These are phyloP conservation scores for Omphalea diandra DNA, from an alignment of 441 rosid species.

Conservation along the genomic window DNA sequence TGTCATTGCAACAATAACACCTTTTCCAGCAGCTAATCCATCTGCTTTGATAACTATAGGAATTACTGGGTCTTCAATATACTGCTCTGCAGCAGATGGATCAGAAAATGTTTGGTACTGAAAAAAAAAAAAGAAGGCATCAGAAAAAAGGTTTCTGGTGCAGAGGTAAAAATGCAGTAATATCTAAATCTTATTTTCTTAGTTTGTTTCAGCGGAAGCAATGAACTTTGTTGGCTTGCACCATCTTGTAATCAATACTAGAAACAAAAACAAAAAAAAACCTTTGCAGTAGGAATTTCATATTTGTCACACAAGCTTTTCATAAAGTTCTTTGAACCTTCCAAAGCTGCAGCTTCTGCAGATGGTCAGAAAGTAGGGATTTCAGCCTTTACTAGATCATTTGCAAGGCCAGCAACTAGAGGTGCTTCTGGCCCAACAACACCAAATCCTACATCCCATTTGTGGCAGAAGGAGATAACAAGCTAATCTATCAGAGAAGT, in stretches of 20 bases:
- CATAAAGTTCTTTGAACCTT: too few species aligned
- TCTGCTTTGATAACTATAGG: constrained; percentile 91
- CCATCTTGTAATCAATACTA: neutral
- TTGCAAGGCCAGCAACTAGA: constrained; percentile 80
- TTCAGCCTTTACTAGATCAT: constrained; percentile 60
- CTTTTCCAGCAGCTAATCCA: too few species aligned
- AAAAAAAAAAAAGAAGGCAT: constrained; percentile 13
- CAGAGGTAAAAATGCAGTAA: too few species aligned
- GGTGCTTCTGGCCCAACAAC: constrained; percentile 94
- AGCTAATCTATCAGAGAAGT: constrained; percentile 60
- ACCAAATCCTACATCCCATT: constrained; percentile 69
- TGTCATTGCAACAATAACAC: too few species aligned
- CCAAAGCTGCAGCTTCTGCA: too few species aligned
- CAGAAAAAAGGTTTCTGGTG: neutral
- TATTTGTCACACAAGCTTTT: too few species aligned
- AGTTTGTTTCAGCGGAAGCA: neutral
- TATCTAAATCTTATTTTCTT: neutral
- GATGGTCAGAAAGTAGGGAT: constrained; percentile 87
- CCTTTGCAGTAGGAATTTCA: constrained; percentile 92
- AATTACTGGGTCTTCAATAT: constrained; percentile 68
- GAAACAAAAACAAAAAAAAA: constrained; percentile 14
- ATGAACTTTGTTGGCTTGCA: neutral
- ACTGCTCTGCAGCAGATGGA: constrained; percentile 64
- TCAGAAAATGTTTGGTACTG: too few species aligned
- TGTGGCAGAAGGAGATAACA: constrained; percentile 64